phyloP scores from a whole-genome alignment of 108 stramenopile genomes.

The Bacterosira constricta region DNA sequence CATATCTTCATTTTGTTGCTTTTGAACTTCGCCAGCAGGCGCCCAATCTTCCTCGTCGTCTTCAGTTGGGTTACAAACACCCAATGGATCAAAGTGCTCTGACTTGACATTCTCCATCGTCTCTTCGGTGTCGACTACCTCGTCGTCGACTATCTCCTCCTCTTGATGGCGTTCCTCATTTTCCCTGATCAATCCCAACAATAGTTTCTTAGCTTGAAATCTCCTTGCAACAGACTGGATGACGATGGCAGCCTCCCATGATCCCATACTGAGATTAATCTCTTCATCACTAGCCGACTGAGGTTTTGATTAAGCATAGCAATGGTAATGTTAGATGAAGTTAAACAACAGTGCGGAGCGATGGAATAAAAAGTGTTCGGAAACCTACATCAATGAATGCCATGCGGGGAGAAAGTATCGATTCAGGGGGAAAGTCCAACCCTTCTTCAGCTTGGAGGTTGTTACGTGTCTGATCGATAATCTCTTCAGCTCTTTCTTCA shows the following conservation, averaged over 20 bases:
- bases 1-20: background rate
- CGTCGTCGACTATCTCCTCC: background rate
- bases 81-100: background rate
- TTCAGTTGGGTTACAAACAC: background rate
- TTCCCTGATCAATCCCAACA: too few relatives aligned
- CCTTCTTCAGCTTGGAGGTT: background rate
- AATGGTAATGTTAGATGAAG: background rate
- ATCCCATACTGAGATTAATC: background rate
- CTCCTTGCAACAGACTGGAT: too few relatives aligned
- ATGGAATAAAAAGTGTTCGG: background rate
- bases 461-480: background rate
- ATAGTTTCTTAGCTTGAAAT: too few relatives aligned
- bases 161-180: too few relatives aligned
- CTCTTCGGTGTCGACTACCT: background rate
- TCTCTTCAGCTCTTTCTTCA: background rate
- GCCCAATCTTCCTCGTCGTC: background rate
- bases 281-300: background rate
- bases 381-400: background rate
- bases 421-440: background rate
- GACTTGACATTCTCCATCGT: too few relatives aligned
- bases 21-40: background rate
- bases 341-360: background rate
- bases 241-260: background rate
- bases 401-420: background rate
- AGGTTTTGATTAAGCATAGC: too few relatives aligned